Conservation (phyloP, 176 grass and related monocot genomes). For the Lolium rigidum region DNA sequence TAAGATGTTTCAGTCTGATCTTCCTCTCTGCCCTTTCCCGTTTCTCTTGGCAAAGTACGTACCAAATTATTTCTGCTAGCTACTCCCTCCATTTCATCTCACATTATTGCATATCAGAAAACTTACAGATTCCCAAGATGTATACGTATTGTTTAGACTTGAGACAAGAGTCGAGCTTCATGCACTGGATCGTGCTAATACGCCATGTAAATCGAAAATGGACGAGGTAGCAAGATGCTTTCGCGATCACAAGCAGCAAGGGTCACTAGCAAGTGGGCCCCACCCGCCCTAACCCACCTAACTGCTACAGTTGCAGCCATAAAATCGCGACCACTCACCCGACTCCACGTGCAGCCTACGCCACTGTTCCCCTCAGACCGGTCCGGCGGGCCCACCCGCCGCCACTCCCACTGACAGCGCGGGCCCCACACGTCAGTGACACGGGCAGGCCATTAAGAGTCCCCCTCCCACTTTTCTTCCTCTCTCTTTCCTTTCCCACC, state of each 20-base stretch:
- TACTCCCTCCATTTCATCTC: too few relatives aligned
- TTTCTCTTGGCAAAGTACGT: too few relatives aligned
- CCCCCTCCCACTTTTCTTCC: slow-evolving; percentile 3
- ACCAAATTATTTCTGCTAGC: too few relatives aligned
- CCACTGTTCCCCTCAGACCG: not conserved
- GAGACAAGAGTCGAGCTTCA: too few relatives aligned
- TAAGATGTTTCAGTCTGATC: too few relatives aligned
- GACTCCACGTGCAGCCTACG: not conserved
- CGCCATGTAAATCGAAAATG: not conserved
- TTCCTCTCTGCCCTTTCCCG: too few relatives aligned
- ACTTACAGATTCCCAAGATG: too few relatives aligned
- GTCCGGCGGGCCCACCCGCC: not conserved
- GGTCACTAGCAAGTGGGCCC: not conserved
- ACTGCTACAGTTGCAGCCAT: not conserved
- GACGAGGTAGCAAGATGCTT: not conserved
- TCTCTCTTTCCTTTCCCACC: not conserved
- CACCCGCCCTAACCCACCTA: not conserved
- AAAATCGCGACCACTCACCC: not conserved
- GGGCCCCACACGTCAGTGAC: slow-evolving; percentile 12
- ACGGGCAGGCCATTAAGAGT: slow-evolving; percentile 17
- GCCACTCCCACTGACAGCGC: not conserved
- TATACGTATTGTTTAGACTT: too few relatives aligned
- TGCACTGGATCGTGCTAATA: too few relatives aligned
- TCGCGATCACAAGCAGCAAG: not conserved
- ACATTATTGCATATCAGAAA: too few relatives aligned